Conservation (phyloP, 176 grass and related monocot genomes). For the Oryza officinalis region DNA sequence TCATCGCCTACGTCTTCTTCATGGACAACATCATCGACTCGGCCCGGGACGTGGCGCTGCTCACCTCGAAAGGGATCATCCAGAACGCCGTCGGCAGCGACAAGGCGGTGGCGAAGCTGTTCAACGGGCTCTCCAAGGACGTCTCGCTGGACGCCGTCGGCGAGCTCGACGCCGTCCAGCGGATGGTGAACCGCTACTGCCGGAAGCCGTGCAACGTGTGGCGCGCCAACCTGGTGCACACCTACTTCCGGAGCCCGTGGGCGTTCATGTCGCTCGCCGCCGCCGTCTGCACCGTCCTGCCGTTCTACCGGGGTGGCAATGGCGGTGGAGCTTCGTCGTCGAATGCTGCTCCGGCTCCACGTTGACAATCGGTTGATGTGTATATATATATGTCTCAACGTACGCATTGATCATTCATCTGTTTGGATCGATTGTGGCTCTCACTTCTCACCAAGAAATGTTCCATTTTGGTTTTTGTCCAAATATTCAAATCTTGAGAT, state of each 20-base stretch:
- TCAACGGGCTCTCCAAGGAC: constrained; percentile 28
- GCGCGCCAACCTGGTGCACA: constrained; percentile 29
- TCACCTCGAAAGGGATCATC: constrained; percentile 33
- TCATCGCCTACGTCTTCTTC: constrained; percentile 58
- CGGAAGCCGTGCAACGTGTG: constrained; percentile 23
- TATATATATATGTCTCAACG: no score
- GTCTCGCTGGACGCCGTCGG: not conserved
- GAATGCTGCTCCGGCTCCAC: not conserved
- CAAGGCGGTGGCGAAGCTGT: constrained; percentile 32
- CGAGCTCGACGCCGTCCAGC: not conserved
- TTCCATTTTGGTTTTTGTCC: no score
- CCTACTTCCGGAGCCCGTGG: constrained; percentile 37
- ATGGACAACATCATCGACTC: constrained; percentile 68
- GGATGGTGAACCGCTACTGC: constrained; percentile 10
- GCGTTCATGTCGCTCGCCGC: constrained; percentile 31
- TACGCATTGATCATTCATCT: no score
- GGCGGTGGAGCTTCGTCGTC: not conserved
- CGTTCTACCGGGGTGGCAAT: not conserved
- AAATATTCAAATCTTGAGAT: no score
- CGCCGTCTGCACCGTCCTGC: constrained; percentile 19
- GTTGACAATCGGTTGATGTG: not conserved
- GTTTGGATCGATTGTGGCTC: no score
- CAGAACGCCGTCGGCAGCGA: constrained; percentile 32
- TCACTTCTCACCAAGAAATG: no score
- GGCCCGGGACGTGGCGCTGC: constrained; percentile 47